phyloP scores from a whole-genome alignment of 1,139 yeast species.

The Dujonia santamariae region DNA sequence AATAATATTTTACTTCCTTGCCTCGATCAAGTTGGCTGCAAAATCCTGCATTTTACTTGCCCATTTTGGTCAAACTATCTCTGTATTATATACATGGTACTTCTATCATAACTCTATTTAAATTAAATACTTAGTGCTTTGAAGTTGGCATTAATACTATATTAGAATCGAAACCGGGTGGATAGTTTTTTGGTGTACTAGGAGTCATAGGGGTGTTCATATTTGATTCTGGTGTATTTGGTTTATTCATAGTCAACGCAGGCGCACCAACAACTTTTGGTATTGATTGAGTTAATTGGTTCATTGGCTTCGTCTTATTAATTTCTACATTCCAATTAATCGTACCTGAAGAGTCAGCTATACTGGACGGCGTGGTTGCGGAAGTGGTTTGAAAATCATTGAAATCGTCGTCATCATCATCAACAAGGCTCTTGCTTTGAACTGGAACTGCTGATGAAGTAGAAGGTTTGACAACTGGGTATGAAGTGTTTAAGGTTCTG shows the following conservation, averaged over 20 bases:
- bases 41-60: too few relatives aligned
- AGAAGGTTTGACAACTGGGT: constrained; percentile 5
- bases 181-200: constrained; percentile 14
- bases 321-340: constrained; percentile 22
- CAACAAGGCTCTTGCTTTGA: constrained; percentile 1
- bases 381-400: constrained; percentile 23
- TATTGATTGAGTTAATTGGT: constrained; percentile 3
- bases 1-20: too few relatives aligned
- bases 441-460: not conserved
- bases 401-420: constrained; percentile 26
- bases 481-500: constrained; percentile 20
- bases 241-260: too few relatives aligned
- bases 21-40: too few relatives aligned
- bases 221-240: too few relatives aligned
- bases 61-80: too few relatives aligned
- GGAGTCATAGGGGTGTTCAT: constrained; percentile 3
- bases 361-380: not conserved
- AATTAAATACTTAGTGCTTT: constrained; percentile 1
- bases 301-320: constrained; percentile 7
- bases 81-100: too few relatives aligned
- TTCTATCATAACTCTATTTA: too few relatives aligned
- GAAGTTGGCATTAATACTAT: constrained; percentile 18
- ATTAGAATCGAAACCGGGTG: constrained; percentile 30
- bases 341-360: constrained; percentile 3
- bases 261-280: too few relatives aligned